Base-by-base conservation (phyloP, 345 rosid genomes). In the Populus euphratica region DNA sequence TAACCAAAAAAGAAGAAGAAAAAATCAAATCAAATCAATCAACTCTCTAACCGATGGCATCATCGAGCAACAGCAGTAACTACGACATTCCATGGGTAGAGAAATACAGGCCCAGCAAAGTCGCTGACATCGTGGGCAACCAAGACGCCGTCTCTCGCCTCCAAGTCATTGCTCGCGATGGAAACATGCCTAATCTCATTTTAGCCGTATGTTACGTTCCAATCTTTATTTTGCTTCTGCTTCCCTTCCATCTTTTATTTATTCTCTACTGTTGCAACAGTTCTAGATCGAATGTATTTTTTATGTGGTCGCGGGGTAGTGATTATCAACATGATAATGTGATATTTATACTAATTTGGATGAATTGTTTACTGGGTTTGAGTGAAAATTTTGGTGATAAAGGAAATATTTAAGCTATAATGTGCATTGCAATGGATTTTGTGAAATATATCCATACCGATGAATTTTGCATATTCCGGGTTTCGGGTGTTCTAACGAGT, bases 81-180 rank as follows among this genome's bases (percentile, higher is more conserved):
- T 95, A 90, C 84, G 96, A 96, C 69, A 80, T 90, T n/a, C 98
- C 98, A 13, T 96, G 99, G 99, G 98, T 96, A 29, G 99, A 96
- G 90, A 96, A 96, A 78, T 96, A 90, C 88, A 77, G 97, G 31
- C 98, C 99, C 23, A 87, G 52, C 82, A 93, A 89, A 77, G 90
- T 93, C 63, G 71, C 84, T 25, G 97, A 92, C 78, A 90, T 96
- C 73, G 98, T 96, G 27, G 99, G 99, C 59, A 93, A 96, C 75
- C 88, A 87, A 79, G 99, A 96, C 41, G 93, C 97, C 1, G 95
- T 93, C 79, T 91, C 97, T 3, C 89, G 97, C 72, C 97, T 96
- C 72, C 93, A 91, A 86, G 97, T 93, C 86, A 90, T 96, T 43
- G 96, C 98, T 78, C 96, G 88, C 78, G 96, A 92, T 73, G 97